These are phyloP conservation scores for Spizellomyces punctatus DNA, from an alignment of 192 early-diverging fungal species.

Conservation along the genomic window DNA sequence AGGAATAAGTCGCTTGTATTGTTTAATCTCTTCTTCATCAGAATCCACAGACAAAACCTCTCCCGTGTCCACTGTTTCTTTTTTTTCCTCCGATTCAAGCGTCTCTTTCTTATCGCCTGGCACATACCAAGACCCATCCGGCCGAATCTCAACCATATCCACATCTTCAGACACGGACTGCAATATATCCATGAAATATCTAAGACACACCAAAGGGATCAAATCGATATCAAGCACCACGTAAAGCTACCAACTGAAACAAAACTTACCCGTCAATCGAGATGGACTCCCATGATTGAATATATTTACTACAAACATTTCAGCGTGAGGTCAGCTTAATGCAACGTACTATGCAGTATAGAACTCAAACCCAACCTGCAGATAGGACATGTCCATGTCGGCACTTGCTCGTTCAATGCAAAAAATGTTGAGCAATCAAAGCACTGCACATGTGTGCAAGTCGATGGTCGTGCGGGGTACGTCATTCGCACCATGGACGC, in stretches of 20 bases:
- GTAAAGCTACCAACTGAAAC: not conserved
- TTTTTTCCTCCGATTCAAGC: not conserved
- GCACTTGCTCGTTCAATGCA: conserved; percentile 67
- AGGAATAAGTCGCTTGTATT: not conserved
- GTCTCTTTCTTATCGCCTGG: conserved; percentile 8
- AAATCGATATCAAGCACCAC: not conserved
- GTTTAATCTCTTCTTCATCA: conserved; percentile 1
- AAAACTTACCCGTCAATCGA: conserved; percentile 5
- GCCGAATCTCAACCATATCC: conserved; percentile 15
- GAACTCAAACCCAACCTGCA: conserved; percentile 27
- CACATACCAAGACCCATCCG: conserved; percentile 12
- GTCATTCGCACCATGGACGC: conserved; percentile 53
- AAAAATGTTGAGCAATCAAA: conserved; percentile 78
- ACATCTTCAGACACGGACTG: not conserved
- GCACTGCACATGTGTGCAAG: conserved; percentile 81
- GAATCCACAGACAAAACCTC: conserved; percentile 3
- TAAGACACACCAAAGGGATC: not conserved
- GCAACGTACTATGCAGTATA: not conserved
- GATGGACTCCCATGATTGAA: conserved; percentile 35
- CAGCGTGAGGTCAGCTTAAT: not conserved
- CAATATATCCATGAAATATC: conserved; percentile 19
- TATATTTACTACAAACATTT: conserved; percentile 41
- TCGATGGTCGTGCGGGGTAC: conserved; percentile 58
- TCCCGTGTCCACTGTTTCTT: not conserved
- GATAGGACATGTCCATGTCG: conserved; percentile 76